These are phyloP conservation scores for Corylus avellana DNA, from an alignment of 306 rosid genomes.

Conservation along the genomic window DNA sequence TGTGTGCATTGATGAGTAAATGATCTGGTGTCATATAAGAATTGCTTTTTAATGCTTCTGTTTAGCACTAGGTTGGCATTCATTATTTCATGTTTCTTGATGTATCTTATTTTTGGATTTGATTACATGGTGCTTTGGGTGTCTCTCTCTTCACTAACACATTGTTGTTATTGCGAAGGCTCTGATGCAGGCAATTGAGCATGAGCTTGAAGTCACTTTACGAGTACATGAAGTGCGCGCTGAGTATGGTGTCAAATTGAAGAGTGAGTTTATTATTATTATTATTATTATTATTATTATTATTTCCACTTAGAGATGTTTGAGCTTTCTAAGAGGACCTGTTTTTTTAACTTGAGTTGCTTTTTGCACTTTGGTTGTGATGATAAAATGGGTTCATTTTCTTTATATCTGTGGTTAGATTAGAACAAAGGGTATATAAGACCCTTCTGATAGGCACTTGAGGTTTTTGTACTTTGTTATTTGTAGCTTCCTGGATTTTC, in stretches of 20 bases:
- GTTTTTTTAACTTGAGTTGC: too few species aligned
- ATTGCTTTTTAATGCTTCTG: background rate
- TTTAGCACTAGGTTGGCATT: background rate
- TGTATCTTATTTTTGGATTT: background rate
- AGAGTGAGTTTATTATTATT: slow-evolving; percentile 56
- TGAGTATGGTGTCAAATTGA: slow-evolving; percentile 88
- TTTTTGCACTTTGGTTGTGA: too few species aligned
- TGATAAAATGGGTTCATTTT: too few species aligned
- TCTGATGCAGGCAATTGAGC: slow-evolving; percentile 84
- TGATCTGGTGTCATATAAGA: background rate
- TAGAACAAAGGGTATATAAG: too few species aligned
- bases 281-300: background rate
- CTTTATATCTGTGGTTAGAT: too few species aligned
- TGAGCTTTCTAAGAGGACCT: background rate
- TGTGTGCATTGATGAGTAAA: slow-evolving; percentile 15
- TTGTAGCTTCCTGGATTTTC: background rate
- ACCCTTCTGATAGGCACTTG: too few species aligned
- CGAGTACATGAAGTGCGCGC: slow-evolving; percentile 92
- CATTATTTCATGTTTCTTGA: slow-evolving; percentile 8
- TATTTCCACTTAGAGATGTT: slow-evolving; percentile 1
- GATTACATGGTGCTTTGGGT: background rate
- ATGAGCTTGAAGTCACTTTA: slow-evolving; percentile 90
- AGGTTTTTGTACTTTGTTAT: too few species aligned
- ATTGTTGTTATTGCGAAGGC: slow-evolving; percentile 51
- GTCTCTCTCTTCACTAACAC: slow-evolving; percentile 12